phyloP scores from a whole-genome alignment of 441 rosid species.

The Dalechampia spathulata region DNA sequence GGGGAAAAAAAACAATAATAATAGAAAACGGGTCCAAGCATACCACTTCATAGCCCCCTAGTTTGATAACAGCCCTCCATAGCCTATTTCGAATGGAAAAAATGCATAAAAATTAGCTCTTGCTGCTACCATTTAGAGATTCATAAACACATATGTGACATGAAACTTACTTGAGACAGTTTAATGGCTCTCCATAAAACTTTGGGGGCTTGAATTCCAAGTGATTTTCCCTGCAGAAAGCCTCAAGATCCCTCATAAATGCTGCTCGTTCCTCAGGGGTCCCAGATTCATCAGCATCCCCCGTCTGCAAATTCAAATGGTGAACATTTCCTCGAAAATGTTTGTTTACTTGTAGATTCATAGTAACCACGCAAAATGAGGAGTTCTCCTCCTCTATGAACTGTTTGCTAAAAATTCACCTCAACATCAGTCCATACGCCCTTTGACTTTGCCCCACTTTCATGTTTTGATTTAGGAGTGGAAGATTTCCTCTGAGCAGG shows the following conservation, averaged over 20 bases:
- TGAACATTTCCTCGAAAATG: not conserved
- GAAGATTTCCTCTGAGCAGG: conserved; percentile 22
- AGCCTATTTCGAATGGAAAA: conserved; percentile 27
- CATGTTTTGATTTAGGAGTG: conserved; percentile 28
- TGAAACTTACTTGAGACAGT: conserved; percentile 47
- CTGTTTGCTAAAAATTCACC: conserved; percentile 29
- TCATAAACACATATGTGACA: not conserved
- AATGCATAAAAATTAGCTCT: conserved; percentile 21
- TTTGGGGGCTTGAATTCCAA: conserved; percentile 62
- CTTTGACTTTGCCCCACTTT: conserved; percentile 41
- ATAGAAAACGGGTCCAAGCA: conserved; percentile 14
- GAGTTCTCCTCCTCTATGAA: too few relatives aligned
- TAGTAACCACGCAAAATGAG: not conserved
- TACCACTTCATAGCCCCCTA: conserved; percentile 77
- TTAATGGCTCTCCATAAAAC: conserved; percentile 62
- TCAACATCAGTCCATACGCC: conserved; percentile 60
- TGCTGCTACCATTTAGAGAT: not conserved
- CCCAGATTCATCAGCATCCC: conserved; percentile 52
- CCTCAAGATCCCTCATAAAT: conserved; percentile 51
- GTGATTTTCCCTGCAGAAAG: conserved; percentile 39
- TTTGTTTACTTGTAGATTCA: too few relatives aligned
- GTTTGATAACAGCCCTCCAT: conserved; percentile 61
- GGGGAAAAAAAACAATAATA: conserved; percentile 6
- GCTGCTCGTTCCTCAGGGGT: conserved; percentile 53
- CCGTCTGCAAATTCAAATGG: conserved; percentile 39